Evolutionary conservation across 768 basidiomycete species (phyloP), one percentile per base, ranked within the genome.

Genomic region (Porpolomopsis calyptriformis): DNA sequence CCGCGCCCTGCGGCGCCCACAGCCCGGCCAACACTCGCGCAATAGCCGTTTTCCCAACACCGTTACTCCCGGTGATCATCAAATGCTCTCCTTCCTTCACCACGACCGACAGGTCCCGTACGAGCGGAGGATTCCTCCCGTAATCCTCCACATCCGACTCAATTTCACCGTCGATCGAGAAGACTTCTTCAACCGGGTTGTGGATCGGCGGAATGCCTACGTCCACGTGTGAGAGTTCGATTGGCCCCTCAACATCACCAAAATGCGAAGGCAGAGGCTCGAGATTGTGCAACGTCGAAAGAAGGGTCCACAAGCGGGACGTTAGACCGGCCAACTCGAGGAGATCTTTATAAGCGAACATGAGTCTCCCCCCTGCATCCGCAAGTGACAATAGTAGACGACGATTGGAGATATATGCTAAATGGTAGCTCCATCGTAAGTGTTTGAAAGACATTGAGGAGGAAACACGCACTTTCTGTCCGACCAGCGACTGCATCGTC

Each of bases 291-390:
- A 94, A 67, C 1, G 87, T 85, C 5, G 92, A 86, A 19, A 96
- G 66, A 10, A 98, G 77, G 14, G 81, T 81, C 67, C 93, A 96
- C 10, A 98, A 71, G 37, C 94, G 78, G 23, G 82, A 83, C 2
- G 94, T 96, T 47, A 93, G 78, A 8, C 94, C 94, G 4, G 91
- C 90, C n/a, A 97, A 77, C 60, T 94, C 90, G 19, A 96, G 78
- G 4, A 97, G 68, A 55, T 97, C 94, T 59, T 96, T 98, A 60
- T 93, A 91, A 0, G 90, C 90, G 58, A 91, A 93, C 93, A 98
- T 97, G 38, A 97, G 67, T 26, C 94, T 74, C 0, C 92, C 91
- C 12, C 94, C 94, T 0, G 93, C 94, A 55, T 98, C 94, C 1
- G 94, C 92, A n/a, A 98, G 77, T 1, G 92, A 92, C 25, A 97